Evolutionary conservation across 495 filamentous ascomycete genomes (phyloP), one percentile per base, ranked within the genome.

Genomic region (Penicillium soppii): DNA sequence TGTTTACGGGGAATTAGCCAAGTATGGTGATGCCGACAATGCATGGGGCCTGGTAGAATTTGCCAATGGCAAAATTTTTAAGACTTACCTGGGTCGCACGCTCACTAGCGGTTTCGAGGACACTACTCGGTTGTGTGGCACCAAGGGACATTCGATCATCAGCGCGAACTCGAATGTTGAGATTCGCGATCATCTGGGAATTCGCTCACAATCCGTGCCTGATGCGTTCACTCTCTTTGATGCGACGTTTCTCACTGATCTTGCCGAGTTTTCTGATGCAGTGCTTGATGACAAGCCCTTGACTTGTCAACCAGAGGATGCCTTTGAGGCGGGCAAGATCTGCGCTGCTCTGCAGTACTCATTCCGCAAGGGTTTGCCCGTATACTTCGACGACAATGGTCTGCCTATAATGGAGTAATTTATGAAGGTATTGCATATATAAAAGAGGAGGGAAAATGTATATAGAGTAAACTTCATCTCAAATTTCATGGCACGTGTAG

Each of bases 221-320:
- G 53, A 56, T 56, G 53, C 53, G 15, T 56, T 56, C 35, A 56
- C 53, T 21, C 47, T 56, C 13, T 56, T 56, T 17, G 53, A 56
- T 47, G 21, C 35, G 20, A 56, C 53, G 0, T 56, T 56, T 47
- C 15, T 56, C 42, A 38, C 53, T 35, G 53, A 56, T 13, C 35
- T 56, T 19, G 53, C 53, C 23, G 53, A 56, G 36, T 56, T 56
- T 20, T 47, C 53, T n/a, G 53, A 56, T 37, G 53, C 53, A 3
- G 47, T 56, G 15, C 53, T 56, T 26, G 53, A 56, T 30, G 32
- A 56, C 22, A 56, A 51, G 53, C 53, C 47, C 10, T 25, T 56
- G 42, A 56, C 53, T 13, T 56, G 53, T 43, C 47, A 51, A 16
- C 53, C 53, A 12, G 53, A 56, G 53, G 53, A 56, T 46, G 53